These are phyloP conservation scores for Dothistroma pini DNA, from an alignment of 2,329 filamentous ascomycete species.

Conservation along the genomic window DNA sequence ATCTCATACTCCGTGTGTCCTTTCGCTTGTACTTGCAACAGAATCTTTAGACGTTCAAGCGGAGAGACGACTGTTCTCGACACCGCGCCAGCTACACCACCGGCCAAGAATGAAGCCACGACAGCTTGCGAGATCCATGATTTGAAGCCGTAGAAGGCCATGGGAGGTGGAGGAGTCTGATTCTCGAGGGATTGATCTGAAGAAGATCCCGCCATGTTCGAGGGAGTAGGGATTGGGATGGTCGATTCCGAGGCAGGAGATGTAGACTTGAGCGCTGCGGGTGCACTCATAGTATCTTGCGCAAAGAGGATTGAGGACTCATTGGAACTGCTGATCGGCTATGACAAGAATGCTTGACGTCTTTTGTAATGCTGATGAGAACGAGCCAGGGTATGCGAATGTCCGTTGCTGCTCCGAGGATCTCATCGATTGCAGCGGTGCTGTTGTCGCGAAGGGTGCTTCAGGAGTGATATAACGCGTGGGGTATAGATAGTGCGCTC, in stretches of 20 bases:
- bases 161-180: neutral
- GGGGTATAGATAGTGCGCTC: neutral
- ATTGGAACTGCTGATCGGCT: slow-evolving; percentile 6
- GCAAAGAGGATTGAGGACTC: slow-evolving; percentile 1
- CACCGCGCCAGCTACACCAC: slow-evolving; percentile 92
- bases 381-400: neutral
- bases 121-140: slow-evolving; percentile 70
- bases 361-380: neutral
- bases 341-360: neutral
- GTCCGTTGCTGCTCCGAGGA: slow-evolving; percentile 2
- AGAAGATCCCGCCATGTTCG: slow-evolving; percentile 1
- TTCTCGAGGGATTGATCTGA: neutral
- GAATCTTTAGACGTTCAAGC: slow-evolving; percentile 90
- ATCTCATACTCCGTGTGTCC: slow-evolving; percentile 91
- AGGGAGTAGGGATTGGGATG: neutral
- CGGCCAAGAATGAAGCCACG: slow-evolving; percentile 86
- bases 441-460: neutral
- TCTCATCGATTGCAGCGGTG: neutral
- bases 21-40: slow-evolving; percentile 92
- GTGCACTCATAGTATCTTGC: slow-evolving; percentile 10
- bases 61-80: slow-evolving; percentile 96
- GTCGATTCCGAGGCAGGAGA: neutral
- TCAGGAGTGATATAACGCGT: neutral
- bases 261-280: slow-evolving; percentile 3
- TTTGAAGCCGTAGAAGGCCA: slow-evolving; percentile 1